phyloP scores from a whole-genome alignment of 768 basidiomycete species.

The Mycena olivaceomarginata region DNA sequence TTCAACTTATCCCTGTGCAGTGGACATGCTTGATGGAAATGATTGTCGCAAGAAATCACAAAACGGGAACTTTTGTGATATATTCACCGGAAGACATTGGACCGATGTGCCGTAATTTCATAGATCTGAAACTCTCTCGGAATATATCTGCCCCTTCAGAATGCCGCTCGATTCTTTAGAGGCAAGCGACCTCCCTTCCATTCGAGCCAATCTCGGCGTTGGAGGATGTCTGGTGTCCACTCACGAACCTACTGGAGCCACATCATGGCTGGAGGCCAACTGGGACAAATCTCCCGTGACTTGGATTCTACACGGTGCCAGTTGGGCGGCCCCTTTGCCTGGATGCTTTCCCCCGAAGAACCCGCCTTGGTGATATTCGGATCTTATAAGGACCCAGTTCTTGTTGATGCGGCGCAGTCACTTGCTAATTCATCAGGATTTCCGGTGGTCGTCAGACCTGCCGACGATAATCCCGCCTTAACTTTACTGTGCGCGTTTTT shows the following conservation, averaged over 20 bases:
- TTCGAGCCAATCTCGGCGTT: neutral
- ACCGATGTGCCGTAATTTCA: too few species aligned
- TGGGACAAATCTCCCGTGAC: neutral
- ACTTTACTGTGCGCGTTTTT: neutral
- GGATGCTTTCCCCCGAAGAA: neutral
- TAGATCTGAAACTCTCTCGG: too few species aligned
- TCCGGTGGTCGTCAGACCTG: conserved; percentile 2
- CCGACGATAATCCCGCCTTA: neutral
- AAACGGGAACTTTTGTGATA: too few species aligned
- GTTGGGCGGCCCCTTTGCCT: conserved; percentile 9
- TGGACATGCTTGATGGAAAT: too few species aligned
- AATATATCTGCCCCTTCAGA: too few species aligned
- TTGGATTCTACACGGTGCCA: neutral
- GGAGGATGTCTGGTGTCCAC: conserved; percentile 11
- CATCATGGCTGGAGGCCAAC: conserved; percentile 16
- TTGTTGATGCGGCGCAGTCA: neutral
- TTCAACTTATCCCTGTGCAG: too few species aligned
- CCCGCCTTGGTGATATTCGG: conserved; percentile 15
- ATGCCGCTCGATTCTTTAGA: too few species aligned
- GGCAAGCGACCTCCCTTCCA: too few species aligned
- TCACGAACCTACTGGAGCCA: neutral
- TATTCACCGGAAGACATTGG: too few species aligned
- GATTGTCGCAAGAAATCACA: too few species aligned
- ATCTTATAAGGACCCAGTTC: neutral
- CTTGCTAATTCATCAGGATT: conserved; percentile 14